Evolutionary conservation across 2,329 filamentous ascomycete species (phyloP), one percentile per base, ranked within the genome.

Genomic region (Paraphoma sp.): DNA sequence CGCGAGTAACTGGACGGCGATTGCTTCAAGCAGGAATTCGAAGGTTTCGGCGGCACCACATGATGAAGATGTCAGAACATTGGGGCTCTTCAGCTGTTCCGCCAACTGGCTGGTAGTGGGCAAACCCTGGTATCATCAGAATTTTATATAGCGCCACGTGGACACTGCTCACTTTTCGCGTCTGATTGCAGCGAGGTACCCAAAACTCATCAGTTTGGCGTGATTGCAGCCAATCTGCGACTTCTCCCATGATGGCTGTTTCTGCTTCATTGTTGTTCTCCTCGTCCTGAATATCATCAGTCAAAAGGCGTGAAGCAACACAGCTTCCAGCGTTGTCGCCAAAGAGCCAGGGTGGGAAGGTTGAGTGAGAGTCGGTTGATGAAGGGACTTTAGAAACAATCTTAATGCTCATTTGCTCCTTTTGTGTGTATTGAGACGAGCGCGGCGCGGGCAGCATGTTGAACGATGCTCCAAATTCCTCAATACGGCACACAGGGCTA

Each of bases 1-100:
- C 9, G 69, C 64, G 5, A 72, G 53, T 9, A 72, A 45, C 31
- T 69, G 63, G 2, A 71, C 45, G 3, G 67, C 69, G 44, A 71
- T 65, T 9, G 61, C 50, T 6, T 62, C 55, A 10, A 71, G 29
- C 11, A 67, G 41, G 3, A 44, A 18, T 16, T 68, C 63, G 14
- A 62, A 65, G 1, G 41, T 16, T n/a, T 50, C 49, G 2, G 23
- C 28, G 5, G 49, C 46, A n/a, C 12, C 53, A 11, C 38, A 41
- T 6, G 29, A 33, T n/a, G 42, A 12, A 7, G 14, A 12, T 28
- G 38, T 29, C 18, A 42, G 40, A 17, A 42, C 10, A 29, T 49
- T 12, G 9, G 31, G 14, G 9, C 46, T 33, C 4, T 52, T 28
- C 5, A 63, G 45, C 23, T 60, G 51, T 17, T 36, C 30, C 29